These are phyloP conservation scores for Trichoderma atrobrunneum DNA, from an alignment of 2,329 filamentous ascomycete genomes.

Conservation along the genomic window DNA sequence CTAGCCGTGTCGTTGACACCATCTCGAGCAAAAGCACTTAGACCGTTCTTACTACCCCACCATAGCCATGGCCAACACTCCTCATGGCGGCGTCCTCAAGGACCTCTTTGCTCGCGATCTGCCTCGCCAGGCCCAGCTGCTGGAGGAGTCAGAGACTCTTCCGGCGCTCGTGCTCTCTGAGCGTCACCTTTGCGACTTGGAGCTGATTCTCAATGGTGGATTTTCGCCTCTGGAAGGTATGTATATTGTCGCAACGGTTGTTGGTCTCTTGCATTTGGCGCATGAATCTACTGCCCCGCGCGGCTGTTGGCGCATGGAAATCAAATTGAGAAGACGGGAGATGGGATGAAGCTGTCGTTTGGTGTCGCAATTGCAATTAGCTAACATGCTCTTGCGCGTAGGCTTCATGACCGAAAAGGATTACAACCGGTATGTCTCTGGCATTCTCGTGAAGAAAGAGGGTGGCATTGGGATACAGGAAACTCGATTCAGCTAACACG, in stretches of 20 bases:
- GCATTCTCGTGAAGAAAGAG: neutral
- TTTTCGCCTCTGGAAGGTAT: constrained; percentile 96
- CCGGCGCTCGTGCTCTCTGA: constrained; percentile 83
- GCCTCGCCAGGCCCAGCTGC: constrained; percentile 75
- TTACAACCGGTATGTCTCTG: constrained; percentile 73
- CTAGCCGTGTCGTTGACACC: constrained; percentile 3
- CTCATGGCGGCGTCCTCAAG: constrained; percentile 93
- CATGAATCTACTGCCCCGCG: neutral
- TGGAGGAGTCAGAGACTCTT: constrained; percentile 79
- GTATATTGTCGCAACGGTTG: neutral
- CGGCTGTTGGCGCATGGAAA: neutral
- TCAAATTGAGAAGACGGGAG: neutral
- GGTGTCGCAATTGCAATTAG: neutral
- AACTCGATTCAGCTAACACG: neutral
- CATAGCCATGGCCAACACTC: constrained; percentile 60
- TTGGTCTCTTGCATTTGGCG: neutral
- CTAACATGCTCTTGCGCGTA: constrained; percentile 36
- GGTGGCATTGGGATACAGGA: neutral
- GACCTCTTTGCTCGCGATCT: constrained; percentile 93
- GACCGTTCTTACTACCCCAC: neutral
- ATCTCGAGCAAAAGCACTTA: neutral
- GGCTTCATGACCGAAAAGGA: constrained; percentile 97
- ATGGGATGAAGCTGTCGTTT: neutral
- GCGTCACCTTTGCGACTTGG: constrained; percentile 95
- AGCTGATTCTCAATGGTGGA: constrained; percentile 94